phyloP scores from a whole-genome alignment of 1,139 yeast species.

The Cylindricascospora bacillispora region DNA sequence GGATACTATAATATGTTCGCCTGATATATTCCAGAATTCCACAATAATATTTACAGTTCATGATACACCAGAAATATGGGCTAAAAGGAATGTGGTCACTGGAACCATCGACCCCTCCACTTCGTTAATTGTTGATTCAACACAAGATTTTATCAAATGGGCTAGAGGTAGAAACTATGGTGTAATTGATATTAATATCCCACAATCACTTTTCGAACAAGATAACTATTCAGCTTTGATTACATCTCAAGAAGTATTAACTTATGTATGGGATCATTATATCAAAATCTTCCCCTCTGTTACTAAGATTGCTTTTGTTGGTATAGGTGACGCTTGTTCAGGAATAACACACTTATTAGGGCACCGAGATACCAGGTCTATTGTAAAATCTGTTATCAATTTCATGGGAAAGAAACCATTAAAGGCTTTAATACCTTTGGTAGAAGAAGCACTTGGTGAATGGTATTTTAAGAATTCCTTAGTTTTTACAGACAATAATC shows the following conservation, averaged over 20 bases:
- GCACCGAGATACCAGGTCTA: slow-evolving; percentile 54
- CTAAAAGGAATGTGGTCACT: slow-evolving; percentile 63
- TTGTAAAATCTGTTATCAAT: slow-evolving; percentile 62
- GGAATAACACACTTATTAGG: slow-evolving; percentile 82
- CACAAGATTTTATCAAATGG: slow-evolving; percentile 47
- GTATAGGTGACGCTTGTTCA: slow-evolving; percentile 82
- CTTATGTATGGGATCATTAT: slow-evolving; percentile 86
- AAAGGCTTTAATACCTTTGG: slow-evolving; percentile 68
- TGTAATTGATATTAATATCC: slow-evolving; percentile 72
- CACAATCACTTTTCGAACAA: slow-evolving; percentile 31
- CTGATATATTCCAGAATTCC: slow-evolving; percentile 51
- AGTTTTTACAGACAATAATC: slow-evolving; percentile 61
- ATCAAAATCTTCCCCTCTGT: slow-evolving; percentile 58
- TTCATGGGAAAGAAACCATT: slow-evolving; percentile 55
- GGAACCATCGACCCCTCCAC: slow-evolving; percentile 68
- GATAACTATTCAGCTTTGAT: slow-evolving; percentile 46
- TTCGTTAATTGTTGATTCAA: slow-evolving; percentile 53
- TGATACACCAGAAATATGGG: slow-evolving; percentile 93
- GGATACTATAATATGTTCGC: slow-evolving; percentile 67
- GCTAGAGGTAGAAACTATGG: slow-evolving; percentile 50
- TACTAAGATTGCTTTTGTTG: slow-evolving; percentile 64
- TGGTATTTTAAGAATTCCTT: slow-evolving; percentile 87
- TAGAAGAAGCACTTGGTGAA: slow-evolving; percentile 72
- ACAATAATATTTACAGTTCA: slow-evolving; percentile 64
- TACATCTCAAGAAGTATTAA: slow-evolving; percentile 62